A percentile compares a stretch with the other conserved stretches of the same genome.
phyloP scores from a whole-genome alignment of 768 basidiomycete species.

The Lactifluus pinguis region DNA sequence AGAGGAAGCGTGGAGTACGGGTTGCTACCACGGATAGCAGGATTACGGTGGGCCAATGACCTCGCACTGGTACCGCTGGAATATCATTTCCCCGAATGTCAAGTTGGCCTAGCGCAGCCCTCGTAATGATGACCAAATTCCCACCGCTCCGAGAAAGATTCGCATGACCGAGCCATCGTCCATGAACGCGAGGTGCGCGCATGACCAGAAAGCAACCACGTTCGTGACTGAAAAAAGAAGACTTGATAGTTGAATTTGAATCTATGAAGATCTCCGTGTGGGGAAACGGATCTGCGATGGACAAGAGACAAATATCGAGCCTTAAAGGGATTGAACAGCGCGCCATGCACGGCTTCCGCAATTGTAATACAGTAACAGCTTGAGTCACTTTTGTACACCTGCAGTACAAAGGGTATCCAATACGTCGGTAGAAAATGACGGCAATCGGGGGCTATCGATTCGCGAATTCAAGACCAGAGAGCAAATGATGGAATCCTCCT shows the following conservation, averaged over 20 bases:
- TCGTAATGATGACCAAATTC: neutral
- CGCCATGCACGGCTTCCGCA: neutral
- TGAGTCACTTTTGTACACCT: neutral
- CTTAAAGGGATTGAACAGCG: neutral
- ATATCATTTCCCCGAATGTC: neutral
- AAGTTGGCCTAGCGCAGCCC: neutral
- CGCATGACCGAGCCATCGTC: neutral
- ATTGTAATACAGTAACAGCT: neutral
- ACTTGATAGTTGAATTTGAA: neutral
- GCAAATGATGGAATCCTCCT: neutral
- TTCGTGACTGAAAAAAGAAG: neutral
- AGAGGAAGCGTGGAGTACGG: neutral
- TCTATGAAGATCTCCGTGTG: neutral
- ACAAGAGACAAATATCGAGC: neutral
- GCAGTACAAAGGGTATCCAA: neutral
- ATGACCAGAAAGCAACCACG: neutral
- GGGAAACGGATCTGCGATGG: neutral
- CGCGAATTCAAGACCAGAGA: neutral
- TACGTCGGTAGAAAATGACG: neutral
- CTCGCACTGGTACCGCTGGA: neutral
- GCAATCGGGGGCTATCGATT: neutral
- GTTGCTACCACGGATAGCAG: neutral
- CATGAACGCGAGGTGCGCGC: neutral
- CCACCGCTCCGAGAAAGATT: neutral
- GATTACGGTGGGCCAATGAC: neutral